phyloP scores from a whole-genome alignment of 1,284 basidiomycete species.

The Papiliotrema nemorosa region DNA sequence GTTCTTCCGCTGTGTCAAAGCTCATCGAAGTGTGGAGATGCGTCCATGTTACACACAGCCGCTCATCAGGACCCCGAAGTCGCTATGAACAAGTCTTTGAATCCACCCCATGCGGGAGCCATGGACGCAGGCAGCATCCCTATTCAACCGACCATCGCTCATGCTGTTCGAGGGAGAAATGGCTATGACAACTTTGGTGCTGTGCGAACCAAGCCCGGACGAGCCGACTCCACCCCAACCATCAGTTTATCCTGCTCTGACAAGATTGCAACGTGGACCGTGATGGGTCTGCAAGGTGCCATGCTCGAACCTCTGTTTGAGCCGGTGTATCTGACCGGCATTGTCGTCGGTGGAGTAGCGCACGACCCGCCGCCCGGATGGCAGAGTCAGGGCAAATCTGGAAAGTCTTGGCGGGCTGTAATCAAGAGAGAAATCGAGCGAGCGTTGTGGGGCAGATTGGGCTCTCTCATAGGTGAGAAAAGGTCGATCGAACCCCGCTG shows the following conservation, averaged over 20 bases:
- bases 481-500: background rate
- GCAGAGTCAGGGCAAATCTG: background rate
- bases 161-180: conserved; percentile 67
- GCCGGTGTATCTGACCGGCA: conserved; percentile 62
- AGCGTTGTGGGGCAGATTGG: conserved; percentile 49
- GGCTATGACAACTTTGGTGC: conserved; percentile 70
- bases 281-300: conserved; percentile 79
- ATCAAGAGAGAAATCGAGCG: conserved; percentile 60
- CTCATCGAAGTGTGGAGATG: conserved; percentile 70
- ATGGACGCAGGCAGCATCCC: background rate
- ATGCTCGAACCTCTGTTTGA: conserved; percentile 59
- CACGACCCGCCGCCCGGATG: conserved; percentile 14
- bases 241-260: conserved; percentile 84
- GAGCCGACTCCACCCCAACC: conserved; percentile 76
- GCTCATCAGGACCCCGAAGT: conserved; percentile 64
- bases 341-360: conserved; percentile 70
- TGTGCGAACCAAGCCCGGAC: conserved; percentile 80
- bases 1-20: background rate
- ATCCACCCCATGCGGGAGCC: conserved; percentile 2
- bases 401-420: conserved; percentile 54
- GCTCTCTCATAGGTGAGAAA: background rate
- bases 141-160: conserved; percentile 6
- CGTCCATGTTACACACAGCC: conserved; percentile 74
- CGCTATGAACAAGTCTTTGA: conserved; percentile 59
- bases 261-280: conserved; percentile 79